A percentile compares a stretch with the other conserved stretches of the same genome.
Evolutionary conservation across 73 alveolate species (phyloP).

Genomic region (Loxodes magnus): DNA sequence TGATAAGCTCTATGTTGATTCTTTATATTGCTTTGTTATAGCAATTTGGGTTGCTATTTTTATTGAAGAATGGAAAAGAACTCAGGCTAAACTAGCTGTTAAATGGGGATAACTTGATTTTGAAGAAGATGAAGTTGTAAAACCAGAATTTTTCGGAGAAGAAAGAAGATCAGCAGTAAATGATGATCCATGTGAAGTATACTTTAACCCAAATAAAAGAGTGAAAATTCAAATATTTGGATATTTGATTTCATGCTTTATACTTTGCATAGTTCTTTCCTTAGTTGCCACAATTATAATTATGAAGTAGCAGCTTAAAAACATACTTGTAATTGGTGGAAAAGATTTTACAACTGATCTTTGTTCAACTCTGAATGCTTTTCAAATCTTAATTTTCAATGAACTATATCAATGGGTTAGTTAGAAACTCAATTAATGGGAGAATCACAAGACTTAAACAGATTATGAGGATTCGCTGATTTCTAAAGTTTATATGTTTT

Average conservation of each 20-base stretch:
- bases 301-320: slow-evolving; percentile 13
- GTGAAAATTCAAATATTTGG: slow-evolving; percentile 12
- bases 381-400: slow-evolving; percentile 29
- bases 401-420: slow-evolving; percentile 15
- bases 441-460: slow-evolving; percentile 36
- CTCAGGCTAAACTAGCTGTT: slow-evolving; percentile 22
- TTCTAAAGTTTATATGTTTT: slow-evolving; percentile 26
- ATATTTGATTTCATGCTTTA: slow-evolving; percentile 16
- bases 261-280: slow-evolving; percentile 27
- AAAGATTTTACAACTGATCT: slow-evolving; percentile 13
- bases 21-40: slow-evolving; percentile 11
- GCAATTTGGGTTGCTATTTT: slow-evolving; percentile 38
- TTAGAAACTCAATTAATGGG: slow-evolving; percentile 20
- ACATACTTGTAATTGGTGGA: neutral
- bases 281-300: slow-evolving; percentile 18
- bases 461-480: slow-evolving; percentile 30
- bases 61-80: slow-evolving; percentile 44
- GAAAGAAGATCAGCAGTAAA: slow-evolving; percentile 22
- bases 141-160: slow-evolving; percentile 32
- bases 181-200: slow-evolving; percentile 31
- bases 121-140: slow-evolving; percentile 38
- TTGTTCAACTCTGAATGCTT: slow-evolving; percentile 23
- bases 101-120: slow-evolving; percentile 49
- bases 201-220: slow-evolving; percentile 15
- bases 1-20: slow-evolving; percentile 5